Conservation (phyloP, 495 filamentous ascomycete species). For the Penicillium longicatenatum region DNA sequence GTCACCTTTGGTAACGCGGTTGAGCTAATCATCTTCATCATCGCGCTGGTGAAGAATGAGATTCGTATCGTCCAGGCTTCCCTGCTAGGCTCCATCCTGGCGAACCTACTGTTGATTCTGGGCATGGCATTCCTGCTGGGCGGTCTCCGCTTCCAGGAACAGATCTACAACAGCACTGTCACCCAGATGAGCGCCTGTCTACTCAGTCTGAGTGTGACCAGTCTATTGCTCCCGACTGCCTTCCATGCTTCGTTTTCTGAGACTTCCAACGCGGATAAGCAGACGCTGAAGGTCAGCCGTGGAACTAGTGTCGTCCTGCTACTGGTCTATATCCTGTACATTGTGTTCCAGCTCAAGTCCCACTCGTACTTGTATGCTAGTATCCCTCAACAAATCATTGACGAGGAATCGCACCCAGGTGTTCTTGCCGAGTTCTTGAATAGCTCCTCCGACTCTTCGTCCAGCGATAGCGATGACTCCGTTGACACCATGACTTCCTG, state of each 20-base stretch:
- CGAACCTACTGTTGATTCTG: conserved; percentile 83
- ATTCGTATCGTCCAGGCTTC: conserved; percentile 90
- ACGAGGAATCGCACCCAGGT: conserved; percentile 84
- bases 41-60: conserved; percentile 58
- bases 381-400: conserved; percentile 85
- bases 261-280: conserved; percentile 58
- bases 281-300: conserved; percentile 80
- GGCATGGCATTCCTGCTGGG: conserved; percentile 90
- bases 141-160: conserved; percentile 84
- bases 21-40: conserved; percentile 79
- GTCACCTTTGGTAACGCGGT: conserved; percentile 90
- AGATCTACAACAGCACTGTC: conserved; percentile 93
- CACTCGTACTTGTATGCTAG: conserved; percentile 91
- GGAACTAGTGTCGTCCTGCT: conserved; percentile 88
- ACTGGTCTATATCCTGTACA: conserved; percentile 80
- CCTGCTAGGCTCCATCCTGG: conserved; percentile 82
- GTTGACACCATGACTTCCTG: conserved; percentile 68
- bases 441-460: conserved; percentile 63
- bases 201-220: conserved; percentile 85
- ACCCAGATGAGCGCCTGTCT: conserved; percentile 95
- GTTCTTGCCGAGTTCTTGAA: conserved; percentile 79
- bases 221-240: conserved; percentile 81
- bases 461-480: conserved; percentile 64
- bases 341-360: conserved; percentile 89
- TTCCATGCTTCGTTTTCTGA: conserved; percentile 86